A percentile compares a stretch with the other conserved stretches of the same genome.
Evolutionary conservation across 345 rosid genomes (phyloP).

Genomic region (Balakata baccata): DNA sequence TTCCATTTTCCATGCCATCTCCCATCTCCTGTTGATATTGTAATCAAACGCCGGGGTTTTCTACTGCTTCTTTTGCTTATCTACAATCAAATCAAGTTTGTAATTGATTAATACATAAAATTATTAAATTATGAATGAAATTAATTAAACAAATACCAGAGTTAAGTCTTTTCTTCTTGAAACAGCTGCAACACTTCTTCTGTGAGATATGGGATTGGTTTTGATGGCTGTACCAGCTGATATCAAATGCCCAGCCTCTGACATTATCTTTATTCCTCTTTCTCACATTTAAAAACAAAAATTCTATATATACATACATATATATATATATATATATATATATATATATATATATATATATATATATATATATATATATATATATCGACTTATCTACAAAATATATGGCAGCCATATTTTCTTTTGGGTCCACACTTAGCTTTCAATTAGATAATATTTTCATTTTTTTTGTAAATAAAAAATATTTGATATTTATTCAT

Average conservation of each 20-base stretch:
- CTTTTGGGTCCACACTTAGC: not conserved
- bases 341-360: not conserved
- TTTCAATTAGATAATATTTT: not conserved
- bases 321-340: not conserved
- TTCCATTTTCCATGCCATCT: slow-evolving; percentile 72
- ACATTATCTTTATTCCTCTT: slow-evolving; percentile 10
- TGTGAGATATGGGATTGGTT: slow-evolving; percentile 10
- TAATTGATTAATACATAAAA: not conserved
- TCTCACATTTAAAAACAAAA: too few species aligned
- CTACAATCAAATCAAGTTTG: slow-evolving; percentile 7
- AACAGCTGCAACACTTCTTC: slow-evolving; percentile 13
- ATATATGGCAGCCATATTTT: not conserved
- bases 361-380: not conserved
- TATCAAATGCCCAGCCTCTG: slow-evolving; percentile 16
- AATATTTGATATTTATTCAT: too few species aligned
- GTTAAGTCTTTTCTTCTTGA: slow-evolving; percentile 23
- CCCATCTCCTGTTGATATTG: slow-evolving; percentile 60
- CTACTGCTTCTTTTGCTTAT: slow-evolving; percentile 17
- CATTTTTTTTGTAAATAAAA: not conserved
- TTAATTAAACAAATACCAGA: slow-evolving; percentile 8
- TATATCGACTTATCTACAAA: not conserved
- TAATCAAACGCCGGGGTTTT: slow-evolving; percentile 44
- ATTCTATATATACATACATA: too few species aligned
- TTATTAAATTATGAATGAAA: too few species aligned
- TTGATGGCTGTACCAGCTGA: slow-evolving; percentile 12